phyloP scores from a whole-genome alignment of 2,329 filamentous ascomycete species.

The Didymella segeticola region DNA sequence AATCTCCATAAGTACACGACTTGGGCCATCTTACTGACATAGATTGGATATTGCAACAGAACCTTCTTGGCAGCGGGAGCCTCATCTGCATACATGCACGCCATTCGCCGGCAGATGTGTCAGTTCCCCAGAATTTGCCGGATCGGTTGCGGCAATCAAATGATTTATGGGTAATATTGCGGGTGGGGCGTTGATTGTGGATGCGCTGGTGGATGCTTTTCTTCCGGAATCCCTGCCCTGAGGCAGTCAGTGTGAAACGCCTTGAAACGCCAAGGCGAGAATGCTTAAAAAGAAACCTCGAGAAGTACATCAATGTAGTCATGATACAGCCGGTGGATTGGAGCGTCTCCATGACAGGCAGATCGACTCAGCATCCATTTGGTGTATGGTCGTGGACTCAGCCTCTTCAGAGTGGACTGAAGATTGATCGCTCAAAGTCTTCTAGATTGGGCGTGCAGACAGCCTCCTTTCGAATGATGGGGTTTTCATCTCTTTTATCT shows the following conservation, averaged over 20 bases:
- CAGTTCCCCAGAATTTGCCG: constrained; percentile 26
- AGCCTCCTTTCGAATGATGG: no score
- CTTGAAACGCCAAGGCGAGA: constrained; percentile 19
- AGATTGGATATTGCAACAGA: constrained; percentile 26
- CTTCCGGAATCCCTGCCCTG: constrained; percentile 13
- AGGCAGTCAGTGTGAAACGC: constrained; percentile 13
- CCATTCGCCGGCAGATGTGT: constrained; percentile 23
- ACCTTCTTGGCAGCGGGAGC: constrained; percentile 25
- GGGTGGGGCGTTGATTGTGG: constrained; percentile 21
- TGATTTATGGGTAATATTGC: constrained; percentile 27
- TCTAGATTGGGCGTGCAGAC: no score
- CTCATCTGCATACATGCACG: constrained; percentile 17
- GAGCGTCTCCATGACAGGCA: no score
- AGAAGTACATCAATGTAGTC: not conserved
- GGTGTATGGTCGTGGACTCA: no score
- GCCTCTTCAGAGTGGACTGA: no score
- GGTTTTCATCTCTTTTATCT: no score
- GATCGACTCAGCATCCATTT: no score
- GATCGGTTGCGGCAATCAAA: constrained; percentile 25
- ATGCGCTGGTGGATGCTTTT: constrained; percentile 8
- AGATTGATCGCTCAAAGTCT: no score
- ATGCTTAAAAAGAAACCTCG: not conserved
- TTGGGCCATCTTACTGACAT: constrained; percentile 26
- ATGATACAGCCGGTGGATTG: not conserved
- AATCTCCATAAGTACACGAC: constrained; percentile 11